Percentiles rank a stretch among this genome's conserved stretches.
Conservation (phyloP, 2,329 filamentous ascomycete genomes). For the Monosporascus sp. region DNA sequence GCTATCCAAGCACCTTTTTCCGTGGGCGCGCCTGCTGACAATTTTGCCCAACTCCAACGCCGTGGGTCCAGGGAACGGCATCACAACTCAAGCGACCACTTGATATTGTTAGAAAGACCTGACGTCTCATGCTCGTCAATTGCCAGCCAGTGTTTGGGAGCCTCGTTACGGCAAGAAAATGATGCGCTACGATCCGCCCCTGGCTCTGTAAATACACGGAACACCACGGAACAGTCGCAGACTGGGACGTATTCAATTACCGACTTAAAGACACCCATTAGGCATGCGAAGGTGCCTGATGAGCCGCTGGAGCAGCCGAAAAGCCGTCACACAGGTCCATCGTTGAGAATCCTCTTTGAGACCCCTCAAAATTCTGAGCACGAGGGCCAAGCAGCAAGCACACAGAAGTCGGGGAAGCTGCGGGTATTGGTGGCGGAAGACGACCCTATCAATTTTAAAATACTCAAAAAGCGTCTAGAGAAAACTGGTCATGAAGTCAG, state of each 20-base stretch:
- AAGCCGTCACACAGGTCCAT: constrained; percentile 22
- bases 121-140: background rate
- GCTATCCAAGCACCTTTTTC: constrained; percentile 60
- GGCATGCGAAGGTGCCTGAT: constrained; percentile 44
- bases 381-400: background rate
- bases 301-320: constrained; percentile 34
- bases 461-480: constrained; percentile 74
- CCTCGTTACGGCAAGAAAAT: background rate
- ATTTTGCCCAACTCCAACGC: constrained; percentile 7
- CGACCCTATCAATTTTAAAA: constrained; percentile 79
- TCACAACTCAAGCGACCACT: constrained; percentile 5
- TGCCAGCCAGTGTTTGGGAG: background rate
- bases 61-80: constrained; percentile 13
- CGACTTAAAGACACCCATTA: constrained; percentile 41
- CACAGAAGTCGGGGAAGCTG: constrained; percentile 32
- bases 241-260: constrained; percentile 33
- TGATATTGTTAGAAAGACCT: constrained; percentile 6
- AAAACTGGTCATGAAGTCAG: constrained; percentile 67
- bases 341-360: constrained; percentile 36
- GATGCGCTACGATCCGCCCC: background rate
- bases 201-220: background rate
- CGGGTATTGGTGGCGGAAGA: constrained; percentile 79
- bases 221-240: constrained; percentile 17
- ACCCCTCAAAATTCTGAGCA: constrained; percentile 17
- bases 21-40: constrained; percentile 31